phyloP scores from a whole-genome alignment of 768 basidiomycete species.

The Boletus rufocinnamomeus region DNA sequence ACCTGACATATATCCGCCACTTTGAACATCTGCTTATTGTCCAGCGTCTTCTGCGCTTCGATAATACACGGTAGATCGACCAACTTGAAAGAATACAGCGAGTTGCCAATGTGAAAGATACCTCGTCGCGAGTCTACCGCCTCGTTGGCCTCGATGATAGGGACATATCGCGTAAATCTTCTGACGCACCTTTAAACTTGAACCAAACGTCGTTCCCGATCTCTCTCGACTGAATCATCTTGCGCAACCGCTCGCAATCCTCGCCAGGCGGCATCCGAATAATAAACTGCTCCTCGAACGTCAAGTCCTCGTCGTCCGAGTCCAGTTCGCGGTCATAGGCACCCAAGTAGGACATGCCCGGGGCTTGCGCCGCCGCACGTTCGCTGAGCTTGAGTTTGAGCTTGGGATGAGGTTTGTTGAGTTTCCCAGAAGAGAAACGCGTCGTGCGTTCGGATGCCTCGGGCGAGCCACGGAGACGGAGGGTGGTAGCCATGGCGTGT shows the following conservation, averaged over 20 bases:
- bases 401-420: conserved; percentile 63
- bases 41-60: conserved; percentile 94
- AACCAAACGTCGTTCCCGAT: conserved; percentile 89
- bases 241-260: conserved; percentile 75
- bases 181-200: conserved; percentile 85
- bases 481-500: conserved; percentile 38
- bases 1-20: conserved; percentile 99
- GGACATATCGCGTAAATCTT: background rate
- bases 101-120: conserved; percentile 82
- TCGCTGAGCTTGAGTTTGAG: conserved; percentile 88
- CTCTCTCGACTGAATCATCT: conserved; percentile 80
- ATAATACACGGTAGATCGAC: conserved; percentile 95
- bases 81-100: conserved; percentile 84
- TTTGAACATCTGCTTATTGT: conserved; percentile 98
- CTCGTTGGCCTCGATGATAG: conserved; percentile 15
- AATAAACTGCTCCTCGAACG: conserved; percentile 97
- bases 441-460: conserved; percentile 51
- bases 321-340: conserved; percentile 93
- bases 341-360: conserved; percentile 87
- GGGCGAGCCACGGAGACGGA: conserved; percentile 33
- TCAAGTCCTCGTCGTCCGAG: conserved; percentile 91
- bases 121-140: conserved; percentile 83
- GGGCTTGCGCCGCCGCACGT: conserved; percentile 76
- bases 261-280: conserved; percentile 85
- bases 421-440: conserved; percentile 52